A percentile compares a stretch with the other conserved stretches of the same genome.
Evolutionary conservation across 2,329 filamentous ascomycete genomes (phyloP).

Genomic region (Arthrobotrys conoides): DNA sequence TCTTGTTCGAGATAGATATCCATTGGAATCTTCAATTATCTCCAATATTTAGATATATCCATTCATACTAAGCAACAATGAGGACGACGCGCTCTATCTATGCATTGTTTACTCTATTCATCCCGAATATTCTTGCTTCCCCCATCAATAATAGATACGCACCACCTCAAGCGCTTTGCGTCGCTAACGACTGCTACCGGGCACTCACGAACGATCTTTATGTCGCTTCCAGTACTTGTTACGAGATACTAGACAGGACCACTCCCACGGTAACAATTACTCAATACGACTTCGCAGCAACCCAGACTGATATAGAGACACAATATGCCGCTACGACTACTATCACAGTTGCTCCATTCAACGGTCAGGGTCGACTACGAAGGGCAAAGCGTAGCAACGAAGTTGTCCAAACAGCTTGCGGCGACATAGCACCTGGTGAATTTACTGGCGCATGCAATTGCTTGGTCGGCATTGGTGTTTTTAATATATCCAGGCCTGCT

Average conservation of each 20-base stretch:
- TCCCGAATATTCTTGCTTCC: background rate
- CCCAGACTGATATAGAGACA: background rate
- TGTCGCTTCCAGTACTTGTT: background rate
- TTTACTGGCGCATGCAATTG: background rate
- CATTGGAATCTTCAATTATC: background rate
- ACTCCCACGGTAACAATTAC: background rate
- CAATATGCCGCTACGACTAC: background rate
- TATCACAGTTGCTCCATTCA: background rate
- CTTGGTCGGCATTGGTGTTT: background rate
- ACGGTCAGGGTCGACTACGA: background rate
- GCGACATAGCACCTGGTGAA: background rate
- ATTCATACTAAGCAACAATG: background rate
- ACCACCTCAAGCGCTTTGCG: background rate
- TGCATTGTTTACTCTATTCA: background rate
- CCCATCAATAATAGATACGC: background rate
- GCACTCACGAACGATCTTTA: background rate
- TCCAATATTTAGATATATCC: background rate
- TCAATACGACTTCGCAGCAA: background rate
- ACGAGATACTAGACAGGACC: background rate
- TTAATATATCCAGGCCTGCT: background rate
- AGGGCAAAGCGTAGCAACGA: background rate
- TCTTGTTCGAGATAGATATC: background rate
- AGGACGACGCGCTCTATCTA: background rate
- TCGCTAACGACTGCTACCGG: background rate
- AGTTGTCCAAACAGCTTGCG: background rate